A percentile compares a stretch with the other conserved stretches of the same genome.
Evolutionary conservation across 2,329 filamentous ascomycete genomes (phyloP).

Genomic region (Zymoseptoria brevis): DNA sequence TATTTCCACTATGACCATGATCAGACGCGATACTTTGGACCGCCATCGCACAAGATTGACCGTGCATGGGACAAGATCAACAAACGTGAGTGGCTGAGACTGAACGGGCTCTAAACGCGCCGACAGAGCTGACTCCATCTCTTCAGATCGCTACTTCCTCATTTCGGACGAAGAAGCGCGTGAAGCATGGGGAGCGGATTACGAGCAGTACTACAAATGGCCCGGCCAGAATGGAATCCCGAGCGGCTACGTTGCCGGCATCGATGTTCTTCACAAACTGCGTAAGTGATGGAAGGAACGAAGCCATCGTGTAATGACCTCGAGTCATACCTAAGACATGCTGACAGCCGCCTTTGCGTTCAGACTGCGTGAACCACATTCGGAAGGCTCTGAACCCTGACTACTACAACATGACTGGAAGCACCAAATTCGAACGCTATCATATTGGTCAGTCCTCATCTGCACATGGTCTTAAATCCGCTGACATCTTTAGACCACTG

Average conservation of each 20-base stretch:
- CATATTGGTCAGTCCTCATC: constrained; percentile 1
- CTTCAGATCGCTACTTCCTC: constrained; percentile 14
- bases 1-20: not conserved
- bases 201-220: constrained; percentile 2
- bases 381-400: constrained; percentile 4
- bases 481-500: constrained; percentile 10
- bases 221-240: not conserved
- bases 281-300: constrained; percentile 3
- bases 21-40: not conserved
- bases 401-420: constrained; percentile 1
- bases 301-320: not conserved
- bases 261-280: constrained; percentile 17
- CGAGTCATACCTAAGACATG: no score
- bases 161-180: constrained; percentile 14
- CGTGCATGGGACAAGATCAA: constrained; percentile 4
- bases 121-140: not conserved
- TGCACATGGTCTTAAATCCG: not conserved
- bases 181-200: constrained; percentile 10
- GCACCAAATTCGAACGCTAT: constrained; percentile 1
- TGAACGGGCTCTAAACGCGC: not conserved
- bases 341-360: not conserved
- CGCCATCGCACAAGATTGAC: constrained; percentile 2
- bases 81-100: not conserved
- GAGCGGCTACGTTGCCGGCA: constrained; percentile 10
- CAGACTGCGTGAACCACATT: constrained; percentile 1